Evolutionary conservation across 225 moss, liverwort and hornwort species (phyloP).

Genomic region (Ulota crispa): DNA sequence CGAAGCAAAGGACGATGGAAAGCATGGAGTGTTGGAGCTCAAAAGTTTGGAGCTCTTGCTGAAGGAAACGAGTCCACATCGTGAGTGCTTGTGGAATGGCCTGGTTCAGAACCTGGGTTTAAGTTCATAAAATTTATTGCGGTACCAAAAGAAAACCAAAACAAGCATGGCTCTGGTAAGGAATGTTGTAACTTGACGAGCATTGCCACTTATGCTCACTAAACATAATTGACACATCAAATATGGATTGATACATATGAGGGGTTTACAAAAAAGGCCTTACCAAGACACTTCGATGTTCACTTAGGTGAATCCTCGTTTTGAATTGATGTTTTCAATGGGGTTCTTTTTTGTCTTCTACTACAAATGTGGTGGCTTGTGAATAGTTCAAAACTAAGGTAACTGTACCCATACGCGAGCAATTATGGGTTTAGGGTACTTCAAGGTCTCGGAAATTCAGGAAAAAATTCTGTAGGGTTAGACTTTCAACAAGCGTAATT

Average conservation of each 20-base stretch:
- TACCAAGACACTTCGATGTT: not conserved
- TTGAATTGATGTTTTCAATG: not conserved
- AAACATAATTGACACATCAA: not conserved
- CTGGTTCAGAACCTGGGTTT: conserved; percentile 44
- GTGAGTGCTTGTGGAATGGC: conserved; percentile 57
- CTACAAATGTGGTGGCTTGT: not conserved
- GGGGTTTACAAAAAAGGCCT: not conserved
- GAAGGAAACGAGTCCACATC: conserved; percentile 57
- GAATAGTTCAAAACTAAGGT: not conserved
- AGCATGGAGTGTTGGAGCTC: conserved; percentile 36
- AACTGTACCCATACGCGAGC: too few species aligned
- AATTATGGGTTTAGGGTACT: too few species aligned
- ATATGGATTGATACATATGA: not conserved
- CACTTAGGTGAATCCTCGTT: not conserved
- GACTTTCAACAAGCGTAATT: too few species aligned
- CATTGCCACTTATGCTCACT: not conserved
- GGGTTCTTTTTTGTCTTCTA: not conserved
- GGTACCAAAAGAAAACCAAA: not conserved
- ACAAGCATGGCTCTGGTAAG: not conserved
- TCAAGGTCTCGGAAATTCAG: too few species aligned
- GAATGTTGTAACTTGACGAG: not conserved
- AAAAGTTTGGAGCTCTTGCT: conserved; percentile 51
- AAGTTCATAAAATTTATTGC: not conserved
- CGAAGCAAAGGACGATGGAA: conserved; percentile 35
- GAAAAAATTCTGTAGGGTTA: too few species aligned